Evolutionary conservation across 352 stramenopile genomes (phyloP), one percentile per base, ranked within the genome.

Genomic region (Pythium inflatum): DNA sequence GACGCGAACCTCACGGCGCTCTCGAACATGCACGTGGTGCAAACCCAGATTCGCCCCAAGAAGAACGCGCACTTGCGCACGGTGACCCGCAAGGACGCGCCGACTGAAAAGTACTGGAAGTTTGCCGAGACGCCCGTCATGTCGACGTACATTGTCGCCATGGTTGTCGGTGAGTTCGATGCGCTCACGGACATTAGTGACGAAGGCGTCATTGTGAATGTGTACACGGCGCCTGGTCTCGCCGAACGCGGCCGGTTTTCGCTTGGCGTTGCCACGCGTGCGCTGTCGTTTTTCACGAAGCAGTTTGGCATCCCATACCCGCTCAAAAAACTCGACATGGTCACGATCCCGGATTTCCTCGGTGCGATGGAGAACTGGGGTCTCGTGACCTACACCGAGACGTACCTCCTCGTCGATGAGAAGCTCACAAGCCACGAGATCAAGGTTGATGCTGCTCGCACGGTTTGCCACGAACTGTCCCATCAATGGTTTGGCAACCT

Each of bases 261-360:
- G 20, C 85, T 99, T 13, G 65, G 82, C 55, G 82, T 90, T 16
- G 84, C 77, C 2, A 82, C 76, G 6, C 76, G 88, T 50, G 82
- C 80, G 54, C 70, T 94, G 7, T 85, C 76, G 56, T 94, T 93
- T 59, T 93, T 94, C 68, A 82, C 81, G 0, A 70, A 82, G 45
- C 80, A 76, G 41, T 93, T 94, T 73, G 81, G 79, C n/a, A 88
- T 93, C 31, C 75, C 82, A 7, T 99, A 99, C 81, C 97, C 97
- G n/a, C 75, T 99, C 16, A 97, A 98, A 45, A 99, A 99, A 82
- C 80, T 99, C 67, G 97, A 99, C 77, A 98, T 99, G 94, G 85
- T 99, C 20, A 88, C 91, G 33, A 98, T 98, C 66, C 91, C 93
- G 9, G 93, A 99, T 61, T 99, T 99, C 57, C 58, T 85, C 55